Base-by-base conservation (phyloP, 2,329 filamentous ascomycete genomes). In the Aureobasidium uvarum region DNA sequence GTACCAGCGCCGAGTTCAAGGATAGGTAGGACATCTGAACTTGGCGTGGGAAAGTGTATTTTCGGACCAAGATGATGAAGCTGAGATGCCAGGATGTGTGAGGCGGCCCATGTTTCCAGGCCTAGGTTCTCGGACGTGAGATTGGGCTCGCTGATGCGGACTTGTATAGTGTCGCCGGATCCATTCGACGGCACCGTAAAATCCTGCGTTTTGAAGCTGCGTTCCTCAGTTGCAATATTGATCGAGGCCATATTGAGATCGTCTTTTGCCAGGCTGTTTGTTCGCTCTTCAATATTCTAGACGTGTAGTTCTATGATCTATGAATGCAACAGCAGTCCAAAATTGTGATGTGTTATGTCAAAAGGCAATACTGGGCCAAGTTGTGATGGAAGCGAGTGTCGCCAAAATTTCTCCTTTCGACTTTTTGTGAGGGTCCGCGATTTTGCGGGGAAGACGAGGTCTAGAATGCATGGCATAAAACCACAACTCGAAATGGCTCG, bases 1-100 rank as follows among this genome's bases (percentile, higher is more conserved):
- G 76, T 77, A 8, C 77, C 77, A 11, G 77, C 75, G 10, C 77
- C 77, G 23, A 78, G 69, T 66, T 78, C 77, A 13, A 78, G 70
- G 10, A 77, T 70, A 0, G 72, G 68, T 4, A 72, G 62, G 6
- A 62, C 45, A 43, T 67, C 43, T 39, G 65, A 54, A 5, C 41
- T 52, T n/a, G 36, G 51, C 23, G 55, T 16, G 13, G 69, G 67
- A 59, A 68, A 67, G 16, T 64, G 64, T 3, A 62, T 62, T 23
- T 62, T 62, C 16, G 71, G 65, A 36, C 68, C 68, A 56, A 77
- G 69, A 62, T 71, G 72, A 65, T 78, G 73, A 1, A 78, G 70
- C 38, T 72, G 63, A 66, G 74, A 72, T 7, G 76, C 74, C 14
- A 77, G 70, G 48, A 78, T 71, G 62, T 73, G 72, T 4, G 75